Evolutionary conservation across 768 basidiomycete genomes (phyloP).

Genomic region (Hygrophorus pudorinus): DNA sequence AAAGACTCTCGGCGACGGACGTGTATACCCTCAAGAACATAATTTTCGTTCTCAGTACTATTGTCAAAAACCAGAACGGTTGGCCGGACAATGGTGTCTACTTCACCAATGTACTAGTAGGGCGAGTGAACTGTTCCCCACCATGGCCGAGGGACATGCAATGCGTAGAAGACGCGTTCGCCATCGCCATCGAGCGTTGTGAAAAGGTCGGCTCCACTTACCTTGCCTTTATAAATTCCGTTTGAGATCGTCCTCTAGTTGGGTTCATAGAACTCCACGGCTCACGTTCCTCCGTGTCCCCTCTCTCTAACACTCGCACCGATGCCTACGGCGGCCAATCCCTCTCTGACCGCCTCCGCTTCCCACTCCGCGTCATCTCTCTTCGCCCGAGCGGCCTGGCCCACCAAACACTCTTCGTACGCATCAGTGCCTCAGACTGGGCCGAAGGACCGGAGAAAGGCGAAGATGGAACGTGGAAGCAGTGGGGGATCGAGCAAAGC

Average conservation of each 20-base stretch:
- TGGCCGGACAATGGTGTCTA: conserved; percentile 56
- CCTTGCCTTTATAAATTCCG: not conserved
- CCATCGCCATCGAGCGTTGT: conserved; percentile 41
- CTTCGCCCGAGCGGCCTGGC: conserved; percentile 47
- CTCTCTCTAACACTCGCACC: too few species aligned
- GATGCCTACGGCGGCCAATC: too few species aligned
- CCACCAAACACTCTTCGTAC: conserved; percentile 57
- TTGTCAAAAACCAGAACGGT: conserved; percentile 44
- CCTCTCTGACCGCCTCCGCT: too few species aligned
- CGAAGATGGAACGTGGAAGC: conserved; percentile 44
- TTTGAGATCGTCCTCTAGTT: conserved; percentile 30
- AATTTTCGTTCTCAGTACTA: conserved; percentile 19
- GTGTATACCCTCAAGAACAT: too few species aligned
- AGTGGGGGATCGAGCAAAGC: conserved; percentile 77
- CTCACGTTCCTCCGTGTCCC: too few species aligned
- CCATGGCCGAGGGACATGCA: conserved; percentile 46
- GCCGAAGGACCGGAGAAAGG: conserved; percentile 45
- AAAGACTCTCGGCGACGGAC: too few species aligned
- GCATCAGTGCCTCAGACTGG: conserved; percentile 63
- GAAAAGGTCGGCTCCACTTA: conserved; percentile 49
- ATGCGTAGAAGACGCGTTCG: conserved; percentile 50
- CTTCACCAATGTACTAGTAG: too few species aligned
- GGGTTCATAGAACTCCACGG: too few species aligned
- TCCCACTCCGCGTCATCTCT: conserved; percentile 47
- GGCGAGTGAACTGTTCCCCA: too few species aligned